Percentiles rank a stretch among this genome's conserved stretches.
Evolutionary conservation across 495 filamentous ascomycete genomes (phyloP).

Genomic region (Penicillium robsamsonii): DNA sequence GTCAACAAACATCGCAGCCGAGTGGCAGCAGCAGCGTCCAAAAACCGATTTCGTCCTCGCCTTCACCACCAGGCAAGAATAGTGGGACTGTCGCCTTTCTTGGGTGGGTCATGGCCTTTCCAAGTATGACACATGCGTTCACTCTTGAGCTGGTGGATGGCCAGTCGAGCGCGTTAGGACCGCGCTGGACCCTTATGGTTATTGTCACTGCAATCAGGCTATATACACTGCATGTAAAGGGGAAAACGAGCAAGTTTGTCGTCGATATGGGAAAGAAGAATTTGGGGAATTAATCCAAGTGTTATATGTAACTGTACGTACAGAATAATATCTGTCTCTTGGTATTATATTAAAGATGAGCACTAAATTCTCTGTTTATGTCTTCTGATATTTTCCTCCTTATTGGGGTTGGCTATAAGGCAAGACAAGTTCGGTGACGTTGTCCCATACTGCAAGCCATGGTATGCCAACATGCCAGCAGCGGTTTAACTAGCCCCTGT

Average conservation of each 20-base stretch:
- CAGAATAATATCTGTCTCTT: too few relatives aligned
- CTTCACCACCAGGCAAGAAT: background rate
- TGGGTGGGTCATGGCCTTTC: slow-evolving; percentile 17
- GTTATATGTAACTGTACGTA: background rate
- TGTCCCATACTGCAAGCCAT: too few relatives aligned
- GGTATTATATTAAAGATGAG: too few relatives aligned
- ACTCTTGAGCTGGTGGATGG: background rate
- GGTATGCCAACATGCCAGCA: too few relatives aligned
- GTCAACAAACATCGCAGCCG: background rate
- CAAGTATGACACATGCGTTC: background rate
- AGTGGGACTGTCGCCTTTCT: slow-evolving; percentile 5
- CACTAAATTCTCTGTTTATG: too few relatives aligned
- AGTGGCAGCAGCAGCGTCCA: background rate
- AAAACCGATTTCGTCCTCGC: background rate
- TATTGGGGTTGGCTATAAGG: too few relatives aligned
- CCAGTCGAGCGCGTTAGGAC: background rate
- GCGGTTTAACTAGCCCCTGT: too few relatives aligned
- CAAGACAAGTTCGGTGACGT: too few relatives aligned
- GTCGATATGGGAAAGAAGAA: background rate
- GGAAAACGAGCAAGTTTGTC: background rate
- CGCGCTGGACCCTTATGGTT: background rate
- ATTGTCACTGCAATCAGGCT: background rate
- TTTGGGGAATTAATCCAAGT: background rate
- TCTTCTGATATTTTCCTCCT: too few relatives aligned
- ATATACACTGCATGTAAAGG: background rate